Conservation (phyloP, 805 yeast species). For the Pichia phayaonensis region DNA sequence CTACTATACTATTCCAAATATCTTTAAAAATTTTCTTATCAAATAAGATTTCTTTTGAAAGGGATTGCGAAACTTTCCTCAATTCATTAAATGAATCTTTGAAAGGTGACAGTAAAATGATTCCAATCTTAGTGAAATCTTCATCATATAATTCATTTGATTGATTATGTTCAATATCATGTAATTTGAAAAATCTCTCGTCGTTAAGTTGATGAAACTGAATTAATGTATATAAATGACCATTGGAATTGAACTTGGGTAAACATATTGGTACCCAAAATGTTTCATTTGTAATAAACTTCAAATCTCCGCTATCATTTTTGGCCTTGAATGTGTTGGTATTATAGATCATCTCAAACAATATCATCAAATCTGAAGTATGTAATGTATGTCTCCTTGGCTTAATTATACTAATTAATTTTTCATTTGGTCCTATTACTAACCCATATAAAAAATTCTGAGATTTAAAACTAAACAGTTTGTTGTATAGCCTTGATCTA, state of each 20-base stretch:
- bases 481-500: slow-evolving; percentile 50
- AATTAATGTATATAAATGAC: slow-evolving; percentile 79
- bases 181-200: slow-evolving; percentile 23
- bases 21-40: slow-evolving; percentile 20
- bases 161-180: slow-evolving; percentile 16
- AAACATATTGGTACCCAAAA: slow-evolving; percentile 92
- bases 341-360: slow-evolving; percentile 63
- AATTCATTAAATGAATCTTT: slow-evolving; percentile 74
- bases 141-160: slow-evolving; percentile 1
- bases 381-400: slow-evolving; percentile 74
- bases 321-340: slow-evolving; percentile 38
- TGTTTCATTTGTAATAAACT: slow-evolving; percentile 45
- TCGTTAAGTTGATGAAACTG: slow-evolving; percentile 43
- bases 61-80: slow-evolving; percentile 48
- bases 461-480: slow-evolving; percentile 40
- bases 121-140: slow-evolving; percentile 29
- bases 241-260: slow-evolving; percentile 82
- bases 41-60: slow-evolving; percentile 37
- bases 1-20: slow-evolving; percentile 11
- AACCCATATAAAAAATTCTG: slow-evolving; percentile 68
- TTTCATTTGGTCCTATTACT: slow-evolving; percentile 55
- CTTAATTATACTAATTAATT: slow-evolving; percentile 60
- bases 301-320: slow-evolving; percentile 12
- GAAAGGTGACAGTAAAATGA: slow-evolving; percentile 55
- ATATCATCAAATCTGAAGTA: slow-evolving; percentile 71